These are phyloP conservation scores for Nannizzia gypsea DNA, from an alignment of 2,329 filamentous ascomycete species.

Conservation along the genomic window DNA sequence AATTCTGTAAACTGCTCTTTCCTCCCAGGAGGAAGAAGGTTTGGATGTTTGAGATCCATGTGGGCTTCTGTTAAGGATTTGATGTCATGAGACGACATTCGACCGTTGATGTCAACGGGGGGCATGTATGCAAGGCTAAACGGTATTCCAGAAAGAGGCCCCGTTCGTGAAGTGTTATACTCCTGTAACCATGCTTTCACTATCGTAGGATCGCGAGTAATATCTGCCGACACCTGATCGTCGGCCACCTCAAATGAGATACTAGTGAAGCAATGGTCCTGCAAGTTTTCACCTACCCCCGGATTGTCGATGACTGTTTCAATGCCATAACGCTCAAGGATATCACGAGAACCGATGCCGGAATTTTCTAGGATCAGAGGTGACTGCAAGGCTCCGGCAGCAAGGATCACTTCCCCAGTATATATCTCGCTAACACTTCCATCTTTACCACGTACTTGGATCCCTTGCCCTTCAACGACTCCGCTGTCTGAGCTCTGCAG, in stretches of 20 bases:
- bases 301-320: constrained; percentile 28
- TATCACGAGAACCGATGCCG: background rate
- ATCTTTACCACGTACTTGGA: background rate
- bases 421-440: background rate
- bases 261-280: constrained; percentile 18
- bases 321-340: background rate
- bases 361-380: constrained; percentile 48
- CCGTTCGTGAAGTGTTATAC: background rate
- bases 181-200: background rate
- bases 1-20: background rate
- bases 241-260: constrained; percentile 2
- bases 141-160: background rate
- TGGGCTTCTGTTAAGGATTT: background rate
- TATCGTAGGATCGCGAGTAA: constrained; percentile 6
- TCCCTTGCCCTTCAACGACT: background rate
- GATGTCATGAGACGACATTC: background rate
- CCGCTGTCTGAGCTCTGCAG: background rate
- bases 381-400: constrained; percentile 62
- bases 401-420: constrained; percentile 46
- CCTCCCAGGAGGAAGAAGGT: background rate
- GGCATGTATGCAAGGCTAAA: constrained; percentile 1
- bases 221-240: constrained; percentile 12
- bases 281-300: constrained; percentile 13
- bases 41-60: background rate
- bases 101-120: background rate